Conservation (phyloP, 495 filamentous ascomycete genomes). For the Parachaetomium inaequale region DNA sequence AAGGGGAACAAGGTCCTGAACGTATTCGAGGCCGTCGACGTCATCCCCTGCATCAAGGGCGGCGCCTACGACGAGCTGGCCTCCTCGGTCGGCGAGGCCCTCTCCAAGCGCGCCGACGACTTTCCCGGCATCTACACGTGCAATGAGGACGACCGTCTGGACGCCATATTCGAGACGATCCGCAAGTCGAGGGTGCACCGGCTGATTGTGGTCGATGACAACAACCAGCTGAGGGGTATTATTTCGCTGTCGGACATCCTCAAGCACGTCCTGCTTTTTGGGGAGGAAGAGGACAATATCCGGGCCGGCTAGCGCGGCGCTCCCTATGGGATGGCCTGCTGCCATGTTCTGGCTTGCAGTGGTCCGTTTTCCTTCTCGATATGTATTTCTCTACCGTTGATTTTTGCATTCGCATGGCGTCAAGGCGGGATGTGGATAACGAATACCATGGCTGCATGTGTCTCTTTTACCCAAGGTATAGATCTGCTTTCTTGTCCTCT, state of each 20-base stretch:
- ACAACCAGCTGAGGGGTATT: constrained; percentile 78
- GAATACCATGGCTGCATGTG: constrained; percentile 35
- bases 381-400: constrained; percentile 5
- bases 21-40: constrained; percentile 96
- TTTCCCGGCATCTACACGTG: constrained; percentile 97
- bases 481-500: constrained; percentile 25
- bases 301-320: constrained; percentile 22
- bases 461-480: constrained; percentile 25
- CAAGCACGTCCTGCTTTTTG: constrained; percentile 86
- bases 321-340: not conserved
- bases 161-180: constrained; percentile 95
- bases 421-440: constrained; percentile 27
- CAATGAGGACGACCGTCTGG: constrained; percentile 81
- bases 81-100: constrained; percentile 81
- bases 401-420: constrained; percentile 36
- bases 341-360: constrained; percentile 5
- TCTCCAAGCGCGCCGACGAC: constrained; percentile 83
- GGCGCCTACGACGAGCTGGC: constrained; percentile 88
- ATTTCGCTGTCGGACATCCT: constrained; percentile 95
- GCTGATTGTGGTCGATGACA: constrained; percentile 86
- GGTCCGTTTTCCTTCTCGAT: not conserved
- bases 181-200: constrained; percentile 91
- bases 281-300: constrained; percentile 61
- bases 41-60: constrained; percentile 92
- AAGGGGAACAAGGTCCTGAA: constrained; percentile 79